phyloP scores from a whole-genome alignment of 169 alveolate species.

The Eimeria acervulina region DNA sequence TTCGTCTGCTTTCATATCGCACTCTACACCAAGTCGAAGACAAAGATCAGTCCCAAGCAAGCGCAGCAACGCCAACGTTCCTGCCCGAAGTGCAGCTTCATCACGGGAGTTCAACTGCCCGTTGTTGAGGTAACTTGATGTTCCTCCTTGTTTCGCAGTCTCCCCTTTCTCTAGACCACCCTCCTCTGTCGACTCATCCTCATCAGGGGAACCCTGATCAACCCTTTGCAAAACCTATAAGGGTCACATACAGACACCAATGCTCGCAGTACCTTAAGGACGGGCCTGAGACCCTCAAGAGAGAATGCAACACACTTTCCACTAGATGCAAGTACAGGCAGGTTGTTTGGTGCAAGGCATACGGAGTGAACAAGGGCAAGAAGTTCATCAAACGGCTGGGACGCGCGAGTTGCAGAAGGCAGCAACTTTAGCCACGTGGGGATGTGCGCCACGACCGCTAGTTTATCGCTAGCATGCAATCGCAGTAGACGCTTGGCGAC shows the following conservation, averaged over 20 bases:
- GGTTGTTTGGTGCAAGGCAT: not conserved
- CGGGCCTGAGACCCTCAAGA: not conserved
- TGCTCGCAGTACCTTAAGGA: not conserved
- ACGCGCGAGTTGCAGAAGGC: conserved; percentile 39
- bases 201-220: conserved; percentile 35
- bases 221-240: conserved; percentile 65
- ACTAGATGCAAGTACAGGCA: not conserved
- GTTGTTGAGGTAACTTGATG: not conserved
- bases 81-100: conserved; percentile 51
- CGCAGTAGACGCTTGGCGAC: conserved; percentile 56
- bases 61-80: conserved; percentile 45
- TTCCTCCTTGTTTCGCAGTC: not conserved
- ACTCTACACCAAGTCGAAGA: conserved; percentile 52
- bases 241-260: not conserved
- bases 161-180: not conserved
- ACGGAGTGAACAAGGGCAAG: conserved; percentile 51
- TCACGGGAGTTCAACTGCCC: conserved; percentile 14
- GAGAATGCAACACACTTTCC: not conserved
- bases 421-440: conserved; percentile 53
- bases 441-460: conserved; percentile 59
- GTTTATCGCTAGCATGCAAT: conserved; percentile 23
- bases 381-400: conserved; percentile 67
- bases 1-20: conserved; percentile 4
- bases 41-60: conserved; percentile 14
- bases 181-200: not conserved